Percentiles rank a stretch among this genome's conserved stretches.
Evolutionary conservation across 176 grass and related monocot species (phyloP).

Genomic region (Oryza officinalis): DNA sequence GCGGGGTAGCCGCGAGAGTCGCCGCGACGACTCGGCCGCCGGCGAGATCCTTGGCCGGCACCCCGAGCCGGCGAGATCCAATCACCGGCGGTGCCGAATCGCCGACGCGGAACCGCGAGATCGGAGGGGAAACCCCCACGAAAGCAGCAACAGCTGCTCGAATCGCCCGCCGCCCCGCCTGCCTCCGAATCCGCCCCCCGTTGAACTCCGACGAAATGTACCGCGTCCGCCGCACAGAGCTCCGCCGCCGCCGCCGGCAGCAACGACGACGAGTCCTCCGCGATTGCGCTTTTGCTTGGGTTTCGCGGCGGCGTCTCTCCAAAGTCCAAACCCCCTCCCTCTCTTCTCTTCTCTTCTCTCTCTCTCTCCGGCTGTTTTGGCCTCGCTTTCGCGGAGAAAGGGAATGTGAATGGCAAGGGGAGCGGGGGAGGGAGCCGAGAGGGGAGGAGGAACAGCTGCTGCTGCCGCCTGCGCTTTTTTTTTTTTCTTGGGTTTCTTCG

Average conservation of each 20-base stretch:
- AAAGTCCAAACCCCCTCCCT: too few relatives aligned
- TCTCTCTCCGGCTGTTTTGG: neutral
- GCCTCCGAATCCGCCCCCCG: neutral
- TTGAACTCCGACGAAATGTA: neutral
- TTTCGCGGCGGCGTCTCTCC: neutral
- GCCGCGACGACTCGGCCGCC: neutral
- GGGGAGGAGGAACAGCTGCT: neutral
- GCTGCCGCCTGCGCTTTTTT: neutral
- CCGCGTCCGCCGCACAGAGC: neutral
- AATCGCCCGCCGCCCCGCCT: neutral
- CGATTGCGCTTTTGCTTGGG: neutral
- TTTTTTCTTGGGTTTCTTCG: neutral
- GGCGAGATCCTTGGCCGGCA: slow-evolving; percentile 3
- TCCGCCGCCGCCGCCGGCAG: too few relatives aligned
- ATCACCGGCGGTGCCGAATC: neutral
- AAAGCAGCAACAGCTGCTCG: neutral
- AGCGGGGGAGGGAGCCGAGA: neutral
- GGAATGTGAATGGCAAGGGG: neutral
- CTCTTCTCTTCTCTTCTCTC: neutral
- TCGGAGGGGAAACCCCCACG: neutral
- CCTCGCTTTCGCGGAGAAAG: slow-evolving; percentile 10
- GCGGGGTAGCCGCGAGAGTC: neutral
- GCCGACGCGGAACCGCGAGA: neutral
- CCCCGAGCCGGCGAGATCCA: slow-evolving; percentile 32
- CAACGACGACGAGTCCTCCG: too few relatives aligned